Percentiles rank a stretch among this genome's conserved stretches.
These are phyloP conservation scores for Cyberlindnera maritima DNA, from an alignment of 805 yeast genomes.

Conservation along the genomic window DNA sequence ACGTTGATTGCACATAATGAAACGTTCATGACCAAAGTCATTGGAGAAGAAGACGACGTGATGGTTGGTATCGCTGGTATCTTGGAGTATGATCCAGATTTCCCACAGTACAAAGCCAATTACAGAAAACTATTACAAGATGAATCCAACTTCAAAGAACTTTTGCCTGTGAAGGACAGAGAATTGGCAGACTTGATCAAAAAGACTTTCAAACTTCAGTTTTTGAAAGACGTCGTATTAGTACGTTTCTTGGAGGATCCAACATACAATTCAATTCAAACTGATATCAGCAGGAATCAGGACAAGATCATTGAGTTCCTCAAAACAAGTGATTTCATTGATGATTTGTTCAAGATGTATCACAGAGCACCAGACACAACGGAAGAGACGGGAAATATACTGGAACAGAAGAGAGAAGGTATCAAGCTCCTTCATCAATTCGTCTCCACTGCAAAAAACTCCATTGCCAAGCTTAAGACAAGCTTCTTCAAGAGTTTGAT, in stretches of 20 bases:
- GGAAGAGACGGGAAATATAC: constrained; percentile 1
- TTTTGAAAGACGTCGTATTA: constrained; percentile 81
- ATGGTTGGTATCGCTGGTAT: constrained; percentile 70
- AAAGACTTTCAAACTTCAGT: constrained; percentile 74
- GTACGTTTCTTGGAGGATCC: constrained; percentile 83
- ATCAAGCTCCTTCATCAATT: constrained; percentile 79
- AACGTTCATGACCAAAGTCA: constrained; percentile 51
- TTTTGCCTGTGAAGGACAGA: constrained; percentile 57
- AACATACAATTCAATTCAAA: constrained; percentile 61
- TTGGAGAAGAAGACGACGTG: constrained; percentile 46
- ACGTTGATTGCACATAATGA: constrained; percentile 72
- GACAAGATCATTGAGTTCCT: constrained; percentile 61
- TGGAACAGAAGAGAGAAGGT: constrained; percentile 57
- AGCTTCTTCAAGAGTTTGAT: constrained; percentile 64
- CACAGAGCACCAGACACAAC: constrained; percentile 12
- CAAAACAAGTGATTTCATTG: constrained; percentile 50
- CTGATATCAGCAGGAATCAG: constrained; percentile 67
- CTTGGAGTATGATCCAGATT: constrained; percentile 87
- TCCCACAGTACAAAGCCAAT: constrained; percentile 75
- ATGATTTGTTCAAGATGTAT: constrained; percentile 59
- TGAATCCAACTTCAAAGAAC: constrained; percentile 64
- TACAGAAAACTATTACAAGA: constrained; percentile 64
- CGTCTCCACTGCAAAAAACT: constrained; percentile 66
- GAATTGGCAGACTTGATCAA: constrained; percentile 55
- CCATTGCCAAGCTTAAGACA: constrained; percentile 57